Percentiles rank a stretch among this genome's conserved stretches.
Evolutionary conservation across 2,329 filamentous ascomycete genomes (phyloP).

Genomic region (Fusarium brevicatenulatum): DNA sequence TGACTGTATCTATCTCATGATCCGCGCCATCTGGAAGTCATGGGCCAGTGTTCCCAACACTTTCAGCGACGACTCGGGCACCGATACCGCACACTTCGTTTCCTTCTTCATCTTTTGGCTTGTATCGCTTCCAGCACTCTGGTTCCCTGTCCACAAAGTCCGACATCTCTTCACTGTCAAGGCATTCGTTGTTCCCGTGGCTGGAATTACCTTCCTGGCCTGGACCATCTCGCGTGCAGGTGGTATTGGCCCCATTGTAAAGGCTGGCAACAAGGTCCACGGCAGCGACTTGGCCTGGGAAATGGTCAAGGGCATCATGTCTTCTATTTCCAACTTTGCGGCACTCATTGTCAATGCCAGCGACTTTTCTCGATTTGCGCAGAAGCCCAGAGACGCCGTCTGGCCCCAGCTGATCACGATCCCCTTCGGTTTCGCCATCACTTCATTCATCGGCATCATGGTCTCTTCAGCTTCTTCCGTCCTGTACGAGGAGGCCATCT

Average conservation of each 20-base stretch:
- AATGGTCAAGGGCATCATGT: conserved; percentile 88
- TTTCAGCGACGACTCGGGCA: conserved; percentile 72
- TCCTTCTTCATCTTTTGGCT: conserved; percentile 92
- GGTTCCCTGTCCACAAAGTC: conserved; percentile 89
- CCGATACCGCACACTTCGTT: conserved; percentile 78
- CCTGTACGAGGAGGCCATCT: conserved; percentile 74
- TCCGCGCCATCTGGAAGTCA: conserved; percentile 81
- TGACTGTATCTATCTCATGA: conserved; percentile 88
- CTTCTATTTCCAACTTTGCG: conserved; percentile 88
- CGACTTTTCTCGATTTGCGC: conserved; percentile 86
- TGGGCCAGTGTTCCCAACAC: conserved; percentile 74
- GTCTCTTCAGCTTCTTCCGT: conserved; percentile 78
- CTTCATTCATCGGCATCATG: conserved; percentile 85
- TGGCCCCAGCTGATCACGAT: conserved; percentile 84
- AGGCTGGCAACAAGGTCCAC: conserved; percentile 69
- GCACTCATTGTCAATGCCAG: conserved; percentile 85
- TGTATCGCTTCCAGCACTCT: conserved; percentile 82
- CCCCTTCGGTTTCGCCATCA: conserved; percentile 77
- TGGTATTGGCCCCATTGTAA: conserved; percentile 84
- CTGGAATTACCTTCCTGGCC: conserved; percentile 86
- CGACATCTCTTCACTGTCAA: conserved; percentile 93
- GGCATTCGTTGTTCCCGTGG: conserved; percentile 82
- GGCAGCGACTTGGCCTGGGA: conserved; percentile 82
- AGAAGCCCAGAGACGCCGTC: conserved; percentile 78
- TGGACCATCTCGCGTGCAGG: conserved; percentile 87